phyloP scores from a whole-genome alignment of 805 yeast species.

The Kodamaea laetipori region DNA sequence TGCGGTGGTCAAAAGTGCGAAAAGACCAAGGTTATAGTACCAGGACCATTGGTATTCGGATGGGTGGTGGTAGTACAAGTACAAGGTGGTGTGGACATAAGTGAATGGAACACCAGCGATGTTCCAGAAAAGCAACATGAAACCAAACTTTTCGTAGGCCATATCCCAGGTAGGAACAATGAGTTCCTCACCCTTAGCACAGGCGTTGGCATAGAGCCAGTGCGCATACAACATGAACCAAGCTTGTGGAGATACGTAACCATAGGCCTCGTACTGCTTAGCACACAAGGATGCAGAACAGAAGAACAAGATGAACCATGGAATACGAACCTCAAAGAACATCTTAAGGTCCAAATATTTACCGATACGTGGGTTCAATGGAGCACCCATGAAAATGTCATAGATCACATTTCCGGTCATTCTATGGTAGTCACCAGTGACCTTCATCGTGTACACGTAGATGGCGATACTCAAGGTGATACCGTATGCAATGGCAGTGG shows the following conservation, averaged over 20 bases:
- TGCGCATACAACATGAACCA: conserved; percentile 76
- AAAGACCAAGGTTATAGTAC: conserved; percentile 57
- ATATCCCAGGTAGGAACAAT: conserved; percentile 99
- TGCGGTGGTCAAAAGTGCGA: conserved; percentile 60
- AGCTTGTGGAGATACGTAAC: conserved; percentile 76
- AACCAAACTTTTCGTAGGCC: conserved; percentile 99
- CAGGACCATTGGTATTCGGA: conserved; percentile 75
- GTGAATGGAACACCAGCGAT: conserved; percentile 99
- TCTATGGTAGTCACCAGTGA: conserved; percentile 78
- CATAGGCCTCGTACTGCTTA: conserved; percentile 80
- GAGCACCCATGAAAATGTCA: conserved; percentile 97
- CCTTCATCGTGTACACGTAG: conserved; percentile 64
- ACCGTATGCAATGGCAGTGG: conserved; percentile 84
- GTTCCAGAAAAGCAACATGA: conserved; percentile 98
- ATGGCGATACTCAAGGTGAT: conserved; percentile 65
- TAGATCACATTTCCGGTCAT: conserved; percentile 90
- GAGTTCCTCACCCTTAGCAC: conserved; percentile 96
- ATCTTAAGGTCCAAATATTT: conserved; percentile 84
- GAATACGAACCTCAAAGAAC: conserved; percentile 96
- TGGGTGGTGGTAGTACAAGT: conserved; percentile 80
- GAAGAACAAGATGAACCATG: conserved; percentile 91
- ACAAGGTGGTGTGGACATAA: conserved; percentile 91
- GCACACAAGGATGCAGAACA: conserved; percentile 71
- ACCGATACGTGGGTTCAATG: conserved; percentile 93
- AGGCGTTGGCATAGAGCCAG: conserved; percentile 94